phyloP scores from a whole-genome alignment of 2,329 filamentous ascomycete species.

The Fusarium miscanthi region DNA sequence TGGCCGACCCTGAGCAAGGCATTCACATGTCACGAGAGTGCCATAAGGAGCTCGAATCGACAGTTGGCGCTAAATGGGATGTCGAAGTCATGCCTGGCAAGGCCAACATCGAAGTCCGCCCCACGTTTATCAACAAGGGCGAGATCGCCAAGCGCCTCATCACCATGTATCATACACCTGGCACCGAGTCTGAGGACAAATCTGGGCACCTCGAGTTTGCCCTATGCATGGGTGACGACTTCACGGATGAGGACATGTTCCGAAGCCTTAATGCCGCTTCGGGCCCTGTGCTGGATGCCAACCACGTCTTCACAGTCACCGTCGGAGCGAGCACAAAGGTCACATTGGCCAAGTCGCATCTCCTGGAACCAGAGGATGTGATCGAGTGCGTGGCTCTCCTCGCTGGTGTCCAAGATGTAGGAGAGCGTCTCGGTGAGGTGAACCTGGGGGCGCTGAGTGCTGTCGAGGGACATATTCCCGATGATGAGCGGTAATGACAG shows the following conservation, averaged over 20 bases:
- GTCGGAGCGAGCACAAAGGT: constrained; percentile 93
- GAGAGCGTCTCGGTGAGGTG: constrained; percentile 60
- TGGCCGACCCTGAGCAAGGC: constrained; percentile 87
- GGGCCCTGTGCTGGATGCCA: constrained; percentile 61
- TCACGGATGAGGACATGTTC: constrained; percentile 98
- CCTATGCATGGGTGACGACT: constrained; percentile 92
- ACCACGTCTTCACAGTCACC: constrained; percentile 89
- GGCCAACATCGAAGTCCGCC: constrained; percentile 96
- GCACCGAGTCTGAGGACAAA: constrained; percentile 58
- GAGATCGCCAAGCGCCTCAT: constrained; percentile 91
- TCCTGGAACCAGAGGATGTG: constrained; percentile 89
- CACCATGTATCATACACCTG: constrained; percentile 71
- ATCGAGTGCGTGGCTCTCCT: constrained; percentile 74
- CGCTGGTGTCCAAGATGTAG: constrained; percentile 57
- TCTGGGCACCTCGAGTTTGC: constrained; percentile 80
- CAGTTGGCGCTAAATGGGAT: constrained; percentile 82
- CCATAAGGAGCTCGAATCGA: constrained; percentile 81
- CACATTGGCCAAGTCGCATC: constrained; percentile 89
- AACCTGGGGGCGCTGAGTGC: constrained; percentile 66
- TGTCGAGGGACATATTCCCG: constrained; percentile 64
- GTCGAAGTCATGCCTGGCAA: constrained; percentile 98
- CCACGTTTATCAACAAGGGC: constrained; percentile 97
- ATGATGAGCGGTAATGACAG: constrained; percentile 38
- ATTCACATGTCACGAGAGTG: constrained; percentile 83
- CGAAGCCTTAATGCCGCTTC: constrained; percentile 75